A percentile compares a stretch with the other conserved stretches of the same genome.
Evolutionary conservation across 345 rosid species (phyloP).

Genomic region (Dimocarpus longan): DNA sequence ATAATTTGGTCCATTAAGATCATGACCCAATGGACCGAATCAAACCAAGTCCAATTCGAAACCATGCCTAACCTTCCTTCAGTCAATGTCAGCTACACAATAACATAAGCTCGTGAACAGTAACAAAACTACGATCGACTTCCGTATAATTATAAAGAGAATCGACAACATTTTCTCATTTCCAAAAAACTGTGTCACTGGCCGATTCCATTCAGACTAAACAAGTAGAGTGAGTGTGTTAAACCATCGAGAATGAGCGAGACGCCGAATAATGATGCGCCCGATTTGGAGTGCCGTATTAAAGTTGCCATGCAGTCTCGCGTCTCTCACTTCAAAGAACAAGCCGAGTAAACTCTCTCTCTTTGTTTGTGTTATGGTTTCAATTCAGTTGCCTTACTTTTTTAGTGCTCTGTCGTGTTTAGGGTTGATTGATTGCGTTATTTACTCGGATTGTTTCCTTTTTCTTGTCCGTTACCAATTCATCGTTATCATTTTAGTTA

Average conservation of each 20-base stretch:
- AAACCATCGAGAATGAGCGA: slow-evolving; percentile 31
- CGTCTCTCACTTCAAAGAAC: slow-evolving; percentile 57
- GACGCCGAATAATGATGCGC: slow-evolving; percentile 15
- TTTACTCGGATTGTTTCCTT: neutral
- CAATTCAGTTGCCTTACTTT: neutral
- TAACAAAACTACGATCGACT: neutral
- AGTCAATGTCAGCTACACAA: no score
- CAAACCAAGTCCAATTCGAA: no score
- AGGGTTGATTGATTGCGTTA: neutral
- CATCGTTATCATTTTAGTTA: neutral
- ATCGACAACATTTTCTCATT: neutral
- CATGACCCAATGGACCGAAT: no score
- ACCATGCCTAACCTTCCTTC: no score
- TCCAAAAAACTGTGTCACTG: neutral
- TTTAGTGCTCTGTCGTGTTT: neutral
- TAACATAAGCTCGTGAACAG: no score
- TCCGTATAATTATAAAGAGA: neutral
- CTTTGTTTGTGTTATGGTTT: neutral
- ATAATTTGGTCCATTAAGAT: no score
- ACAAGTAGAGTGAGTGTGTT: neutral
- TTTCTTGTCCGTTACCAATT: neutral
- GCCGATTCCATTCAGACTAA: neutral
- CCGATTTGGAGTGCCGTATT: slow-evolving; percentile 54
- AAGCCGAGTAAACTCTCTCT: slow-evolving; percentile 60
- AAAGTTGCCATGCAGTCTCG: slow-evolving; percentile 74